These are phyloP conservation scores for Akanthomyces dipterigenus DNA, from an alignment of 2,329 filamentous ascomycete species.

Conservation along the genomic window DNA sequence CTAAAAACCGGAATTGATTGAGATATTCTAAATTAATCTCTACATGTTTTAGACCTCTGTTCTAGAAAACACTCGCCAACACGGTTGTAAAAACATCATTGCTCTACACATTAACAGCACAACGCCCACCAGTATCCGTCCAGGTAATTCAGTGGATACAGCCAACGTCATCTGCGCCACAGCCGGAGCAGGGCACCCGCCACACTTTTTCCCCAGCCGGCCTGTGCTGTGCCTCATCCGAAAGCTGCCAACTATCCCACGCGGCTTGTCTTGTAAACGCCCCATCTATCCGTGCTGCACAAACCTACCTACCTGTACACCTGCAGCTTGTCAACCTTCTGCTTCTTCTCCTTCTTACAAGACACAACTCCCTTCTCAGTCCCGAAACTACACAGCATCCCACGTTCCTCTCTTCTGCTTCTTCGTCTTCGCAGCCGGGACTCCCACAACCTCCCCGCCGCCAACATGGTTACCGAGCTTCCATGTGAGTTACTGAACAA, in stretches of 20 bases:
- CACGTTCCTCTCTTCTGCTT: background rate
- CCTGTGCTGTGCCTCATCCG: background rate
- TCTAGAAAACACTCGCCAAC: too few relatives aligned
- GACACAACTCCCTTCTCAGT: background rate
- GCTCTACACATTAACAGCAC: too few relatives aligned
- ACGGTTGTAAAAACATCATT: too few relatives aligned
- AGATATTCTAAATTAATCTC: too few relatives aligned
- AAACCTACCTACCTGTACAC: background rate
- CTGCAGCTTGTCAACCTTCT: background rate
- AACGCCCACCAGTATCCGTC: background rate
- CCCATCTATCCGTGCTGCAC: background rate
- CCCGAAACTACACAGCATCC: background rate
- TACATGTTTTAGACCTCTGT: too few relatives aligned
- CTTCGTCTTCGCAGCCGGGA: background rate
- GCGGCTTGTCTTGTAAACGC: background rate
- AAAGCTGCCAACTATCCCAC: background rate
- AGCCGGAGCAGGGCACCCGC: background rate
- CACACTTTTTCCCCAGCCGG: background rate
- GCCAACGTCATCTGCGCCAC: constrained; percentile 13
- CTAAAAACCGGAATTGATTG: too few relatives aligned
- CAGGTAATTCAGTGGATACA: constrained; percentile 6
- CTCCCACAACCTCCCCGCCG: background rate
- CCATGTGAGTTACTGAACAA: constrained; percentile 35
- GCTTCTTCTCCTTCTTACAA: background rate
- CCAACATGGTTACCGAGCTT: constrained; percentile 40